Evolutionary conservation across 2,329 filamentous ascomycete genomes (phyloP).

Genomic region (Aquanectria penicillioides): DNA sequence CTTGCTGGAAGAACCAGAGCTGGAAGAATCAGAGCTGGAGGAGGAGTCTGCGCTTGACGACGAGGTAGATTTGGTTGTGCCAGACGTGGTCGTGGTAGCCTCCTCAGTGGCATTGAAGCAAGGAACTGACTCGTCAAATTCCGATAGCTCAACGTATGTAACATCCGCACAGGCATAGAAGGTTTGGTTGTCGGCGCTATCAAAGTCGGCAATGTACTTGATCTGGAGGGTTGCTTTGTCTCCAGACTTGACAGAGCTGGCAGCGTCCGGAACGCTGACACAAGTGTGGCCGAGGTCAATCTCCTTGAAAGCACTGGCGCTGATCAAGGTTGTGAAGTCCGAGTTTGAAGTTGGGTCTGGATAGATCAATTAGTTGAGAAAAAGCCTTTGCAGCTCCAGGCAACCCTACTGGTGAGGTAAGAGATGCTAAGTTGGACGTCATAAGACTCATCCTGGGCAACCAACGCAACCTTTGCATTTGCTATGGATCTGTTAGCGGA

Average conservation of each 20-base stretch:
- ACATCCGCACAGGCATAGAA: conserved; percentile 62
- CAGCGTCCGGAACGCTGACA: conserved; percentile 49
- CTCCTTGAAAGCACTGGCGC: conserved; percentile 47
- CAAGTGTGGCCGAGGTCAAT: conserved; percentile 58
- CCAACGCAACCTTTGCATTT: conserved; percentile 63
- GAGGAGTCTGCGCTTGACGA: conserved; percentile 17
- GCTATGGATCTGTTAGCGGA: conserved; percentile 47
- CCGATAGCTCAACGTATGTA: conserved; percentile 49
- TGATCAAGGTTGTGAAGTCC: conserved; percentile 53
- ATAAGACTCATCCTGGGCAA: conserved; percentile 66
- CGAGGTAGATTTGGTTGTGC: conserved; percentile 23
- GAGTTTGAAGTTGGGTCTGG: conserved; percentile 51
- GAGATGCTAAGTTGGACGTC: conserved; percentile 64
- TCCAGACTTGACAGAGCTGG: conserved; percentile 49
- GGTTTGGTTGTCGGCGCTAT: conserved; percentile 53
- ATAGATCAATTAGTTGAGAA: neutral
- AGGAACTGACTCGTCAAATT: conserved; percentile 47
- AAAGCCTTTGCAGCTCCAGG: neutral
- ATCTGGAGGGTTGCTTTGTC: conserved; percentile 60
- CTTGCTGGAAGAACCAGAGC: conserved; percentile 19
- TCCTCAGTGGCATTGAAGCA: conserved; percentile 56
- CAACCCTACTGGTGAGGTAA: conserved; percentile 56
- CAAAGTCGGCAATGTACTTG: conserved; percentile 56
- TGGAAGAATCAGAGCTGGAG: conserved; percentile 15
- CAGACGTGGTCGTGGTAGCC: conserved; percentile 16